Evolutionary conservation across 2,329 filamentous ascomycete genomes (phyloP), one percentile per base, ranked within the genome.

Genomic region (Ophiostoma sp.): DNA sequence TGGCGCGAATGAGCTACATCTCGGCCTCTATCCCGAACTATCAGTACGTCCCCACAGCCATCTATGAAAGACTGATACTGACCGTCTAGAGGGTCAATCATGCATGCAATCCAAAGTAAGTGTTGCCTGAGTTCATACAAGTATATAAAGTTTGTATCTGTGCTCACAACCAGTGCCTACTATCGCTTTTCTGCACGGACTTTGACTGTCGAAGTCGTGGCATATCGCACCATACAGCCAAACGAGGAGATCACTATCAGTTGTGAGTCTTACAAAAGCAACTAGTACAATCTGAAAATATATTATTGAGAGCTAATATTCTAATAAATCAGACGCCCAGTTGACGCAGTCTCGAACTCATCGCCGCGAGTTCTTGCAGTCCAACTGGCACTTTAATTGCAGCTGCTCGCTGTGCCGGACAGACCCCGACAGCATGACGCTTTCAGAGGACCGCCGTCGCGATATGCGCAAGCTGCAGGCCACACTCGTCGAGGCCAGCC

Each of bases 371-470:
- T 72, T 70, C 60, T 67, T 73, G 17, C 70, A 72, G 35, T 35
- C 68, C 41, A 72, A 75, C 69, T 76, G 74, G 74, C 72, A 73
- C 65, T 76, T 76, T 72, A 73, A 74, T 64, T 76, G 76, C 72
- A 74, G 70, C 44, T 76, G 76, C 69, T 68, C 71, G 39, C 71
- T 76, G 11, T 76, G 76, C 71, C 69, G 73, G 5, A 69, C 75
- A 10, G 54, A 72, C 20, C n/a, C 68, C 7, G 72, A 74, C 36
- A 71, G 70, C 11, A 67, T 67, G 27, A 72, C 71, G 8, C 71
- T 70, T 4, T 76, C 74, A 3, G 72, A 73, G 35, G 75, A 76
- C 72, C 57, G 68, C 11, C 72, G 75, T 3, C 71, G 74, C 27
- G 73, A 74, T 41, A 73, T 73, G 68, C 72, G 72, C 67, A 71